phyloP scores from a whole-genome alignment of 352 stramenopile genomes.

The Pythium monospermum region DNA sequence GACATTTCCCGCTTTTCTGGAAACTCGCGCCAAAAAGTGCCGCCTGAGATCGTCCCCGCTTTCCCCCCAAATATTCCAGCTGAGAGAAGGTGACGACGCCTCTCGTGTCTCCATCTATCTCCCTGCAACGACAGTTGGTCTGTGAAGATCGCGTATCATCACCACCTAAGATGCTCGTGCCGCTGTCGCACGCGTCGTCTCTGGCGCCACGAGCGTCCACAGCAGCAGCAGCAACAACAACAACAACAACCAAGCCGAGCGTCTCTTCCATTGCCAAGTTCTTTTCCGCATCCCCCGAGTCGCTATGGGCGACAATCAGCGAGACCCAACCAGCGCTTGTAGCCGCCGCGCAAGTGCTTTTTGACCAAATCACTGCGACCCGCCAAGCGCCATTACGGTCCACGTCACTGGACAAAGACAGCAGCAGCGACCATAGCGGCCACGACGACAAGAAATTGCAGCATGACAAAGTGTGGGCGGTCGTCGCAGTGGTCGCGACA shows the following conservation, averaged over 20 bases:
- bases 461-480: conserved; percentile 24
- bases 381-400: conserved; percentile 26
- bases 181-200: neutral
- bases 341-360: conserved; percentile 19
- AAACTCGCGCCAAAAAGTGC: conserved; percentile 24
- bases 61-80: conserved; percentile 3
- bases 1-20: conserved; percentile 9
- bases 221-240: too few species aligned
- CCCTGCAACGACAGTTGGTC: too few species aligned
- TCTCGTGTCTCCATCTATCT: neutral
- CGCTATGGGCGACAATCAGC: conserved; percentile 19
- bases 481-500: conserved; percentile 26
- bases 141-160: neutral
- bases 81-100: too few species aligned
- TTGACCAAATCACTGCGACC: conserved; percentile 28
- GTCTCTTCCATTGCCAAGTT: conserved; percentile 15
- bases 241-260: too few species aligned
- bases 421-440: neutral
- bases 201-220: too few species aligned
- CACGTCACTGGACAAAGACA: conserved; percentile 15
- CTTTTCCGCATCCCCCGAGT: conserved; percentile 23
- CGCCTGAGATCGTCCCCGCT: neutral
- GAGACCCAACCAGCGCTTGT: conserved; percentile 19
- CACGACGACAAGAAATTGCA: conserved; percentile 5
- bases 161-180: neutral